phyloP scores from a whole-genome alignment of 106 monocot genomes.

The Vanilla planifolia region DNA sequence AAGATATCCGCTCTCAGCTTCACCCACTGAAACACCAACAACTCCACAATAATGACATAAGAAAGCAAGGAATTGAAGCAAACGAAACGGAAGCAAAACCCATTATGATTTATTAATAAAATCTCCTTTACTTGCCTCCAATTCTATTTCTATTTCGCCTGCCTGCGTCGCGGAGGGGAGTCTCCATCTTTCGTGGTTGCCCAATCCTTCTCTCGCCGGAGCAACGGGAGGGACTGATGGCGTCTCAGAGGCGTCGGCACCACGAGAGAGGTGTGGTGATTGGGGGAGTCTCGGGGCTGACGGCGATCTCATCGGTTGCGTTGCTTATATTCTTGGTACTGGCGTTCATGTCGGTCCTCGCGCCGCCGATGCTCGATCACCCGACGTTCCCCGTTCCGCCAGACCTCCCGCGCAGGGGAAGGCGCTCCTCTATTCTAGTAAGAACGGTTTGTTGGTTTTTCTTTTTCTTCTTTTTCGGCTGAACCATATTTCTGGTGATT shows the following conservation, averaged over 20 bases:
- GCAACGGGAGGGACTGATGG: conserved; percentile 2
- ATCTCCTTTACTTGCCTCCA: no score
- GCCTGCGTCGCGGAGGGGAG: no score
- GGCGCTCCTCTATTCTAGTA: conserved; percentile 7
- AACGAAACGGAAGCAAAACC: no score
- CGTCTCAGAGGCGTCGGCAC: conserved; percentile 1
- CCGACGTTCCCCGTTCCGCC: background rate
- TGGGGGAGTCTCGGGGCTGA: background rate
- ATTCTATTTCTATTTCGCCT: no score
- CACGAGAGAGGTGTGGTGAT: background rate
- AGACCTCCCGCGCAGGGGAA: background rate
- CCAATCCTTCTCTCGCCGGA: no score
- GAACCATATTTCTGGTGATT: background rate
- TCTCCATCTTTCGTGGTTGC: no score
- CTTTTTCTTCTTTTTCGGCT: background rate
- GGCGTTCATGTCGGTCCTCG: background rate
- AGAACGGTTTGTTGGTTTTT: background rate
- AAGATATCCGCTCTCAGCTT: no score
- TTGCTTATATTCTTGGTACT: background rate
- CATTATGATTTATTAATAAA: no score
- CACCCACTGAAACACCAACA: no score
- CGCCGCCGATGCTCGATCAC: background rate
- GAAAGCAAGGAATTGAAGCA: no score
- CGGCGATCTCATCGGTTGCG: background rate
- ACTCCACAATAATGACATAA: no score